A percentile compares a stretch with the other conserved stretches of the same genome.
Evolutionary conservation across 371 early-diverging fungal species (phyloP).

Genomic region (Nematocida major): DNA sequence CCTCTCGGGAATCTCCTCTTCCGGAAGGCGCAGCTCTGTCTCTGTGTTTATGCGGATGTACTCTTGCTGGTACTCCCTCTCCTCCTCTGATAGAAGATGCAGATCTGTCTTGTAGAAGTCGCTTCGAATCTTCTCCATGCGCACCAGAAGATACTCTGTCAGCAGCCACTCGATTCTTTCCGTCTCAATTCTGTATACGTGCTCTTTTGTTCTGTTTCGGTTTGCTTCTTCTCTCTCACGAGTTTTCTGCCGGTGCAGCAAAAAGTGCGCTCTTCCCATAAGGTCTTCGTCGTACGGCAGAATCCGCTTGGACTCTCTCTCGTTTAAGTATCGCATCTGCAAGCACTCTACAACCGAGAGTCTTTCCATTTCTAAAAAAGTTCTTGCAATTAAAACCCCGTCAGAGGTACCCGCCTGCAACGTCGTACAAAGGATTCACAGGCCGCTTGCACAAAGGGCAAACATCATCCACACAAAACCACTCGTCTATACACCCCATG

Average conservation of each 20-base stretch:
- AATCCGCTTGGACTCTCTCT: neutral
- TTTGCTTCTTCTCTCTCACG: neutral
- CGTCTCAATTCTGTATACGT: constrained; percentile 19
- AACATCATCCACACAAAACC: constrained; percentile 65
- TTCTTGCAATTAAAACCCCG: neutral
- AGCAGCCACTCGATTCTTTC: constrained; percentile 41
- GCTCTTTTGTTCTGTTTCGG: constrained; percentile 21
- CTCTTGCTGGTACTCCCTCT: neutral
- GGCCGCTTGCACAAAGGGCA: constrained; percentile 66
- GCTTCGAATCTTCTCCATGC: constrained; percentile 38
- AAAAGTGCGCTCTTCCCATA: constrained; percentile 22
- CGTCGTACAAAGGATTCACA: constrained; percentile 65
- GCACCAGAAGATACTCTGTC: constrained; percentile 36
- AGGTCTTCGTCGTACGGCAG: constrained; percentile 41
- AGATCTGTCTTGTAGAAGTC: constrained; percentile 13
- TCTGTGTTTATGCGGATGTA: constrained; percentile 16
- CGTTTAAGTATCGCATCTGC: constrained; percentile 40
- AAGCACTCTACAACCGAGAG: constrained; percentile 19
- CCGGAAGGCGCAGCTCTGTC: neutral
- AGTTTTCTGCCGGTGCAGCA: constrained; percentile 5
- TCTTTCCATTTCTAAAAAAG: constrained; percentile 20
- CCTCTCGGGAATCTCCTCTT: constrained; percentile 24
- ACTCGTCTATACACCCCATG: constrained; percentile 65
- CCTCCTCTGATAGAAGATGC: neutral
- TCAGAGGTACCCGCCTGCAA: constrained; percentile 55